A percentile compares a stretch with the other conserved stretches of the same genome.
Evolutionary conservation across 1,284 basidiomycete genomes (phyloP).

Genomic region (Trametes sp.): DNA sequence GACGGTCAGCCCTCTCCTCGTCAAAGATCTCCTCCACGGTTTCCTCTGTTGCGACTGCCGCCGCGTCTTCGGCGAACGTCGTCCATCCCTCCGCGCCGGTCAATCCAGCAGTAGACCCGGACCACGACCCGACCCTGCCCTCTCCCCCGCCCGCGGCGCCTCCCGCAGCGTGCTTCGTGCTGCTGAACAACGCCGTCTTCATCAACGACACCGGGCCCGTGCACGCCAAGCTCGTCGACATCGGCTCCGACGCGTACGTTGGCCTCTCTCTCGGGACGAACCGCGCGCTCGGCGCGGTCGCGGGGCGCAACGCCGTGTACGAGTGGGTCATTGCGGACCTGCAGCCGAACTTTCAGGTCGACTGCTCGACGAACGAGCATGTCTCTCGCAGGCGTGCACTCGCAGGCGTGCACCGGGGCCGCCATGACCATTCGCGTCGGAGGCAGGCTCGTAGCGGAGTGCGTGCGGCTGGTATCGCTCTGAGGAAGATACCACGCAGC

Average conservation of each 20-base stretch:
- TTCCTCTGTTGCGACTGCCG: slow-evolving; percentile 1
- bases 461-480: too few relatives aligned
- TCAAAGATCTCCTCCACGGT: slow-evolving; percentile 2
- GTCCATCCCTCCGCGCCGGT: not conserved
- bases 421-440: too few relatives aligned
- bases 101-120: slow-evolving; percentile 3
- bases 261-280: not conserved
- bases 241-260: slow-evolving; percentile 16
- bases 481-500: too few relatives aligned
- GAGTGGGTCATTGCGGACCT: not conserved
- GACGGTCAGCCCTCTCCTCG: not conserved
- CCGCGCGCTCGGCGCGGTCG: not conserved
- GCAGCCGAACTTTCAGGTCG: slow-evolving; percentile 3
- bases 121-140: not conserved
- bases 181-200: not conserved
- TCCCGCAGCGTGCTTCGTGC: slow-evolving; percentile 6
- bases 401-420: too few relatives aligned
- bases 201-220: not conserved
- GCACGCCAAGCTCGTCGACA: slow-evolving; percentile 1
- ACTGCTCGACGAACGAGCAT: slow-evolving; percentile 13
- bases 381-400: too few relatives aligned
- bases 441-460: too few relatives aligned
- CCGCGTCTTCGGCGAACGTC: not conserved
- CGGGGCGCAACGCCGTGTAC: not conserved
- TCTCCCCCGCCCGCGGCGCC: not conserved